These are phyloP conservation scores for Mycogone perniciosa DNA, from an alignment of 2,329 filamentous ascomycete genomes.

Conservation along the genomic window DNA sequence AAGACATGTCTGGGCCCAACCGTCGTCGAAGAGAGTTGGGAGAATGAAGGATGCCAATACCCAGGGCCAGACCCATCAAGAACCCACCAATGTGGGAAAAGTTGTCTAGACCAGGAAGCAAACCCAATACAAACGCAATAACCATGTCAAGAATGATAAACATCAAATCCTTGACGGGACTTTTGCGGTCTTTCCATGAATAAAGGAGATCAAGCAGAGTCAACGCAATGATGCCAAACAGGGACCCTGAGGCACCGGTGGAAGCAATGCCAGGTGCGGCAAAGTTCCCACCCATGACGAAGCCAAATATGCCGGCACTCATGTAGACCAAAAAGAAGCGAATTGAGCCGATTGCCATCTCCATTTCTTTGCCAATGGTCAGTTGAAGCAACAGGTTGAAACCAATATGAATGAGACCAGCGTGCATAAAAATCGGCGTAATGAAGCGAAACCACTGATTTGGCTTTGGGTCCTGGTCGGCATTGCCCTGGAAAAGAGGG, in stretches of 20 bases:
- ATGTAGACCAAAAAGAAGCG: slow-evolving; percentile 89
- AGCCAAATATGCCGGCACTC: slow-evolving; percentile 87
- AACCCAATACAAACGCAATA: slow-evolving; percentile 85
- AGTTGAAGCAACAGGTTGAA: slow-evolving; percentile 93
- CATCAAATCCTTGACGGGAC: slow-evolving; percentile 74
- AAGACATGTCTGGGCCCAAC: slow-evolving; percentile 65
- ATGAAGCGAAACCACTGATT: slow-evolving; percentile 99
- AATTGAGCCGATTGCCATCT: slow-evolving; percentile 78
- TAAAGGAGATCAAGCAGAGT: slow-evolving; percentile 86
- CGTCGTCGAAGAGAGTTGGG: slow-evolving; percentile 71
- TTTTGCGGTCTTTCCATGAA: slow-evolving; percentile 75
- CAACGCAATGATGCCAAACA: slow-evolving; percentile 89
- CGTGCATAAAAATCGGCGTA: slow-evolving; percentile 89
- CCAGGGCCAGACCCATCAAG: slow-evolving; percentile 81
- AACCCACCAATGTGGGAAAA: slow-evolving; percentile 97
- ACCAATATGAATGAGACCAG: slow-evolving; percentile 86
- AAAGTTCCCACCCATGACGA: slow-evolving; percentile 91
- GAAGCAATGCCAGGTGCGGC: slow-evolving; percentile 75
- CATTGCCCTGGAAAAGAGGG: slow-evolving; percentile 50
- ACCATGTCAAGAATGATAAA: slow-evolving; percentile 81
- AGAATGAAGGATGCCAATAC: slow-evolving; percentile 81
- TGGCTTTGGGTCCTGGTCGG: slow-evolving; percentile 53
- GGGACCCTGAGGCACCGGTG: slow-evolving; percentile 79
- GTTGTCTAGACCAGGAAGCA: slow-evolving; percentile 91
- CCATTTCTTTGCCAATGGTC: slow-evolving; percentile 87